Evolutionary conservation across 768 basidiomycete species (phyloP).

Genomic region (Inosperma sp.): DNA sequence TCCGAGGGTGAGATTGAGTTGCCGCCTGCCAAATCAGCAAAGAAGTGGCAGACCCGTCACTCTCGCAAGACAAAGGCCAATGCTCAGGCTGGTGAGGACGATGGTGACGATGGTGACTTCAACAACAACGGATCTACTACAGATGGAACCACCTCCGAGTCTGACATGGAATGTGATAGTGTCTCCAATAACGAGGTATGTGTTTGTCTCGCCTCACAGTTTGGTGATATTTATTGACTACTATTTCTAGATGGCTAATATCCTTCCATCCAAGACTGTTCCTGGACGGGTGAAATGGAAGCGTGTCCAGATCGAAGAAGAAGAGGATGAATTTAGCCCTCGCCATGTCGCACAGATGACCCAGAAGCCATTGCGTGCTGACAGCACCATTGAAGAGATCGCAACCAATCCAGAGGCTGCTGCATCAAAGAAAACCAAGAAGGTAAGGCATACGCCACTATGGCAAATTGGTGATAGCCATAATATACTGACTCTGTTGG

Average conservation of each 20-base stretch:
- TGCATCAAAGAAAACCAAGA: not conserved
- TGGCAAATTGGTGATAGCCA: not conserved
- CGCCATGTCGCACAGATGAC: not conserved
- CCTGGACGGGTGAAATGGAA: conserved; percentile 4
- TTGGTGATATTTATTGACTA: not conserved
- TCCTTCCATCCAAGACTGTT: conserved; percentile 9
- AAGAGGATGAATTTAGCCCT: not conserved
- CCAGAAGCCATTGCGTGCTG: not conserved
- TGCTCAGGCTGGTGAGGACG: not conserved
- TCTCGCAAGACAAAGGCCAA: not conserved
- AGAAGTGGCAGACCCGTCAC: not conserved
- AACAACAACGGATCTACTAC: not conserved
- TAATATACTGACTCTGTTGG: not conserved
- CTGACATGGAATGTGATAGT: not conserved
- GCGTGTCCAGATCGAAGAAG: not conserved
- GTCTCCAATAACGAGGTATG: conserved; percentile 5
- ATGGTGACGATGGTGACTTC: not conserved
- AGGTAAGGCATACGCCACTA: not conserved
- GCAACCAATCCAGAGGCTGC: conserved; percentile 1
- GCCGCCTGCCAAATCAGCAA: not conserved
- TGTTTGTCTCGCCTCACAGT: not conserved
- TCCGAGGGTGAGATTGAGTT: conserved; percentile 2
- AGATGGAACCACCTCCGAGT: not conserved
- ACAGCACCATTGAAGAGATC: not conserved
- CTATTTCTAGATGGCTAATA: conserved; percentile 5